Conservation (phyloP, 2,329 filamentous ascomycete species). For the Pseudocercospora eumusae region DNA sequence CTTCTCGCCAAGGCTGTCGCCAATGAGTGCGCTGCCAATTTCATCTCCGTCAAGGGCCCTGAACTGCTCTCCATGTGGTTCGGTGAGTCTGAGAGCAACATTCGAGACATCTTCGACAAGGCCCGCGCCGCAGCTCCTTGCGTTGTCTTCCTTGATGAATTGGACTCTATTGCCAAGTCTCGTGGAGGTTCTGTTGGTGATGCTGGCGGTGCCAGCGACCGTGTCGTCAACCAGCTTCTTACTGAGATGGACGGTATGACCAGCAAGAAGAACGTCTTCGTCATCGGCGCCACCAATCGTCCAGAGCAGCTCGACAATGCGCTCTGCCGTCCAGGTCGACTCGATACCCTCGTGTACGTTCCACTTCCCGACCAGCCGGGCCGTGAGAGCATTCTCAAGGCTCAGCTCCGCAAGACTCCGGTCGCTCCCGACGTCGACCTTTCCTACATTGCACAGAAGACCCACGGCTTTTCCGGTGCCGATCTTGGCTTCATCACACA, state of each 20-base stretch:
- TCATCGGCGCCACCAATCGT: conserved; percentile 97
- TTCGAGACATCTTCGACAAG: conserved; percentile 99
- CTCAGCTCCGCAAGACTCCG: conserved; percentile 97
- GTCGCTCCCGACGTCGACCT: conserved; percentile 85
- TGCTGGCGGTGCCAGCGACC: conserved; percentile 96
- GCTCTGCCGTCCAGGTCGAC: conserved; percentile 95
- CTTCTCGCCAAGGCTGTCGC: conserved; percentile 98
- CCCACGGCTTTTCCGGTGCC: conserved; percentile 98
- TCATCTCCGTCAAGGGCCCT: conserved; percentile 98
- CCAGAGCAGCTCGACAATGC: conserved; percentile 98
- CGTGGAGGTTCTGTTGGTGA: conserved; percentile 96
- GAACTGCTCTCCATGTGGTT: conserved; percentile 99
- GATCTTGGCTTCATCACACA: conserved; percentile 99
- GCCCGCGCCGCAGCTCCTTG: conserved; percentile 96
- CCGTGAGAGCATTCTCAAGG: conserved; percentile 85
- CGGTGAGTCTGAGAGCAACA: conserved; percentile 99
- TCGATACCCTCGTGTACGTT: conserved; percentile 97
- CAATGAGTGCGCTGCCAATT: conserved; percentile 99
- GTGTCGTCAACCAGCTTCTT: conserved; percentile 98
- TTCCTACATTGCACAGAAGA: conserved; percentile 90
- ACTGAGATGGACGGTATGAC: conserved; percentile 99
- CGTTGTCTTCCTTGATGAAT: conserved; percentile 96
- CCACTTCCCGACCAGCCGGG: conserved; percentile 90
- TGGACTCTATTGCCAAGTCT: conserved; percentile 99
- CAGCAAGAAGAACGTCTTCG: conserved; percentile 99